phyloP scores from a whole-genome alignment of 2,329 filamentous ascomycete genomes.

The Colletotrichum scovillei region DNA sequence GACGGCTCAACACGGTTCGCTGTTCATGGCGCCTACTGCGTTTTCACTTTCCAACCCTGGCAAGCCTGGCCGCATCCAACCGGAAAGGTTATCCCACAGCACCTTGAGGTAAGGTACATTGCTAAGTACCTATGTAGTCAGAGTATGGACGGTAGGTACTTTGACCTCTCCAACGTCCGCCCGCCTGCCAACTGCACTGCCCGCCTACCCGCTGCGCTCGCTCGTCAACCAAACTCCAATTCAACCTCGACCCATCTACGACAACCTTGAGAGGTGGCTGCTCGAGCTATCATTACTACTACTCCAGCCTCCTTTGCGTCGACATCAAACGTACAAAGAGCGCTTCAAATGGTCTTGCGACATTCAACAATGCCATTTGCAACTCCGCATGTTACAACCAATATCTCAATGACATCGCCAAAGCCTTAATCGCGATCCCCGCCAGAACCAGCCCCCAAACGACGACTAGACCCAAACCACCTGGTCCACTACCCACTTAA shows the following conservation, averaged over 20 bases:
- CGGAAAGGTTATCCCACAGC: background rate
- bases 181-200: background rate
- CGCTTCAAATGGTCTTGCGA: background rate
- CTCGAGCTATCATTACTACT: background rate
- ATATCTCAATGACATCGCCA: background rate
- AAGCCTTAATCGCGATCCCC: conserved; percentile 11
- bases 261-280: background rate
- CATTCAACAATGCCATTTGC: conserved; percentile 17
- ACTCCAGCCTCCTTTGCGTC: background rate
- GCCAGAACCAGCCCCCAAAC: conserved; percentile 1
- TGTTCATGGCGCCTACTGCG: too few species aligned
- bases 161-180: conserved; percentile 7
- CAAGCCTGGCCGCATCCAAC: conserved; percentile 19
- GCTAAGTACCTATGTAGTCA: too few species aligned
- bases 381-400: background rate
- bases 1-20: conserved; percentile 1
- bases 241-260: background rate
- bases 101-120: too few species aligned
- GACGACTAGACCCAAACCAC: conserved; percentile 6
- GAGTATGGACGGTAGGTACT: too few species aligned
- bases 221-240: background rate
- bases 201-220: too few species aligned
- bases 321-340: background rate
- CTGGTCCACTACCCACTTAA: conserved; percentile 26
- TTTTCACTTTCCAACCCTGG: conserved; percentile 15